These are phyloP conservation scores for Metarhizium robertsii DNA, from an alignment of 2,329 filamentous ascomycete genomes.

Conservation along the genomic window DNA sequence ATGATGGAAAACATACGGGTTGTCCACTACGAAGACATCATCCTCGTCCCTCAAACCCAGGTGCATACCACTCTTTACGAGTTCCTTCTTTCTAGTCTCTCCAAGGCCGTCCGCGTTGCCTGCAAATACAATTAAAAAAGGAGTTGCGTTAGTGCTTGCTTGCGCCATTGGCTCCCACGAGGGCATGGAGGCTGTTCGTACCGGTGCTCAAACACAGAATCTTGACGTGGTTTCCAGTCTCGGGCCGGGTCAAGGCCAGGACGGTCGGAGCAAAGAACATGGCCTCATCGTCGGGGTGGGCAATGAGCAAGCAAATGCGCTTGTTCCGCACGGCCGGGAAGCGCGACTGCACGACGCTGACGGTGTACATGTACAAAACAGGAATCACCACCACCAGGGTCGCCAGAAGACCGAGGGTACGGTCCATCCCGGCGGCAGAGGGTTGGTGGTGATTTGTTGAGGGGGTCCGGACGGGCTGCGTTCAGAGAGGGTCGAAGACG, in stretches of 20 bases:
- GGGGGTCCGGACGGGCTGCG: neutral
- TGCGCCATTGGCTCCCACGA: neutral
- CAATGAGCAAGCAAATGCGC: constrained; percentile 85
- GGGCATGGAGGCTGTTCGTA: constrained; percentile 18
- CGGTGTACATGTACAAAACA: constrained; percentile 43
- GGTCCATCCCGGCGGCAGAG: constrained; percentile 4
- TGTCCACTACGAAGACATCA: constrained; percentile 80
- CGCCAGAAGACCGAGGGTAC: constrained; percentile 5
- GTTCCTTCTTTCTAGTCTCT: constrained; percentile 70
- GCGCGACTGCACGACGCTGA: constrained; percentile 33
- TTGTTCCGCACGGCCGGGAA: constrained; percentile 69
- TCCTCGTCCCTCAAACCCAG: constrained; percentile 67
- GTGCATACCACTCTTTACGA: constrained; percentile 67
- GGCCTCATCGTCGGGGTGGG: constrained; percentile 95
- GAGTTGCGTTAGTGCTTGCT: neutral
- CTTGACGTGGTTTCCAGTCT: constrained; percentile 81
- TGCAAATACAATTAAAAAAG: constrained; percentile 20
- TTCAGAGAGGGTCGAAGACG: neutral
- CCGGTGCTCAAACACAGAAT: constrained; percentile 88
- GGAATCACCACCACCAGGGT: constrained; percentile 27
- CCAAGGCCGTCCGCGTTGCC: constrained; percentile 84
- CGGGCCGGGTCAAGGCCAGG: constrained; percentile 70
- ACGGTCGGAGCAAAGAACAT: constrained; percentile 98
- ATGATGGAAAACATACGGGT: constrained; percentile 41
- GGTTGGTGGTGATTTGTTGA: neutral